A percentile compares a stretch with the other conserved stretches of the same genome.
Evolutionary conservation across 1,284 basidiomycete species (phyloP).

Genomic region (Sphagnurus paluster): DNA sequence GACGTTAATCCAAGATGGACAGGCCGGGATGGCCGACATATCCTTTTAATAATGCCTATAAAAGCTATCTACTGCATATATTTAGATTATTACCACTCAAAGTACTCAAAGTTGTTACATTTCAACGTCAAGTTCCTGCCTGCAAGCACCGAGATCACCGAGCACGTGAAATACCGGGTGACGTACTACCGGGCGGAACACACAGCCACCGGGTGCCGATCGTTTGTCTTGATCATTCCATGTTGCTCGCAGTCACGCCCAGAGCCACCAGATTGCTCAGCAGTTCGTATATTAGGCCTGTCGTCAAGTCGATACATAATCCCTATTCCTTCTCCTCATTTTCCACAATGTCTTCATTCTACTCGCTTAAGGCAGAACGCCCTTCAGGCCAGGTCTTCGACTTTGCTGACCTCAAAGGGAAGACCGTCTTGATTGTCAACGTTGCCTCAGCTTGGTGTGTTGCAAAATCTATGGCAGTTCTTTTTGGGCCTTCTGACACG

Average conservation of each 20-base stretch:
- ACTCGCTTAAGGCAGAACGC: constrained; percentile 62
- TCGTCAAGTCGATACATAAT: constrained; percentile 1
- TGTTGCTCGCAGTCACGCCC: constrained; percentile 25
- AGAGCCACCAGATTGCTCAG: constrained; percentile 30
- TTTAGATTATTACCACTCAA: too few relatives aligned
- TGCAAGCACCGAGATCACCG: too few relatives aligned
- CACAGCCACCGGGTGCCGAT: neutral
- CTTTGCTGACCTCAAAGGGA: constrained; percentile 71
- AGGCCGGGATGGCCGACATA: constrained; percentile 29
- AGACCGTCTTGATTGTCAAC: constrained; percentile 76
- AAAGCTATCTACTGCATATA: too few relatives aligned
- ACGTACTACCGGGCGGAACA: neutral
- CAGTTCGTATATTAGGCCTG: constrained; percentile 18
- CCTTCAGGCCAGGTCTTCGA: constrained; percentile 55
- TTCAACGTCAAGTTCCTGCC: neutral
- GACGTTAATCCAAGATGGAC: constrained; percentile 48
- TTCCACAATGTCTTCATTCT: constrained; percentile 44
- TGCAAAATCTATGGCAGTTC: neutral
- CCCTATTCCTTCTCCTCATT: constrained; percentile 13
- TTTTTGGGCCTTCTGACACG: constrained; percentile 1
- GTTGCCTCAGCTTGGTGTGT: constrained; percentile 71
- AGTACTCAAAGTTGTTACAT: too few relatives aligned
- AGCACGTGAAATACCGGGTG: constrained; percentile 7
- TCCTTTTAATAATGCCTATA: too few relatives aligned
- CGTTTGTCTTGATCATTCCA: neutral